phyloP scores from a whole-genome alignment of 2,329 filamentous ascomycete species.

The Claviceps purpurea region DNA sequence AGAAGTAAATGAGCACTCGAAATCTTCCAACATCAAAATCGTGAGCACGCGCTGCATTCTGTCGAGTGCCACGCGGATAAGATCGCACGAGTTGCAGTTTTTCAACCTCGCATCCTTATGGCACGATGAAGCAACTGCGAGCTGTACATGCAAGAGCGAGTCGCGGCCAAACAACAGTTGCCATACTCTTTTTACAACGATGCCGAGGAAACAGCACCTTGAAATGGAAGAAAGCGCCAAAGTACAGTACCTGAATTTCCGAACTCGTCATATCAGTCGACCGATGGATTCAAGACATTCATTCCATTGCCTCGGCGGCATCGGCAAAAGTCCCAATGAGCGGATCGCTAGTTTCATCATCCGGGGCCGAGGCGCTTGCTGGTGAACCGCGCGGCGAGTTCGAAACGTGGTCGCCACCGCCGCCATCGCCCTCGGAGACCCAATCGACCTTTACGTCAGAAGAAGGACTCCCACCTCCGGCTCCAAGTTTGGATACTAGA shows the following conservation, averaged over 20 bases:
- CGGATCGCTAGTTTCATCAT: slow-evolving; percentile 23
- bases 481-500: slow-evolving; percentile 45
- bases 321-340: slow-evolving; percentile 49
- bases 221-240: not conserved
- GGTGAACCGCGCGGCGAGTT: slow-evolving; percentile 7
- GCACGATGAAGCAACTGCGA: too few species aligned
- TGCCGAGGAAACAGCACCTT: not conserved
- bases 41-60: not conserved
- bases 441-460: slow-evolving; percentile 40
- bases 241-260: not conserved
- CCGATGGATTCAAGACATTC: slow-evolving; percentile 4
- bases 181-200: not conserved
- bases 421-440: slow-evolving; percentile 35
- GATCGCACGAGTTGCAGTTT: not conserved
- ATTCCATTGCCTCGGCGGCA: slow-evolving; percentile 39
- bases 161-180: not conserved
- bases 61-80: not conserved
- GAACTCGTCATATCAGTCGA: not conserved
- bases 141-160: too few species aligned
- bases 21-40: not conserved
- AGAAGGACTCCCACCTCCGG: slow-evolving; percentile 25
- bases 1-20: not conserved
- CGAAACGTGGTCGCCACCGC: not conserved
- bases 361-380: slow-evolving; percentile 20
- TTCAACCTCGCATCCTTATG: not conserved